phyloP scores from a whole-genome alignment of 2,329 filamentous ascomycete species.

The Malbranchea zuffiana region DNA sequence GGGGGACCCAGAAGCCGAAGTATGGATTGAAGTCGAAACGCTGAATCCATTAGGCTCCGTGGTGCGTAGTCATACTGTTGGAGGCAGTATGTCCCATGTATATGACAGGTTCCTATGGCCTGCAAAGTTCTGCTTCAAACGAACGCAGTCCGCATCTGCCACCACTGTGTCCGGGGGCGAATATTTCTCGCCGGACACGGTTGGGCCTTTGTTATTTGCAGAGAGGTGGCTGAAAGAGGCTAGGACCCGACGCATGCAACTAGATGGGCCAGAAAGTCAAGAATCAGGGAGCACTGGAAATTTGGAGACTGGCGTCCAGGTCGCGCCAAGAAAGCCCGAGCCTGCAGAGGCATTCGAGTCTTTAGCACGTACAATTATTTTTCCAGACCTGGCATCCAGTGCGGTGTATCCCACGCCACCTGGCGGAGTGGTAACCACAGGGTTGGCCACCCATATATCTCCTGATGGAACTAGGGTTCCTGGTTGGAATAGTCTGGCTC shows the following conservation, averaged over 20 bases:
- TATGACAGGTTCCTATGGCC: conserved; percentile 38
- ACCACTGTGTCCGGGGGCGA: conserved; percentile 16
- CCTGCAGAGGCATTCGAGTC: conserved; percentile 27
- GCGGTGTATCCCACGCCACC: conserved; percentile 46
- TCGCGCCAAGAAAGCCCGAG: conserved; percentile 19
- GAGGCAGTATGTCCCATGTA: conserved; percentile 22
- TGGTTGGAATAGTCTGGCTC: not conserved
- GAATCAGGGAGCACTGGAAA: conserved; percentile 13
- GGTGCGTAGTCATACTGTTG: conserved; percentile 14
- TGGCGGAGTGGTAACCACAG: conserved; percentile 16
- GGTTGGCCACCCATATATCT: not conserved
- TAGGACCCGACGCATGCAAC: conserved; percentile 17
- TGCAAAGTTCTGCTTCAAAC: conserved; percentile 33
- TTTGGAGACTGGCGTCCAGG: conserved; percentile 19
- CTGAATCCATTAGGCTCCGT: conserved; percentile 16
- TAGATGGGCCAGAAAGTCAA: conserved; percentile 7
- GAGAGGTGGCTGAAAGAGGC: conserved; percentile 30
- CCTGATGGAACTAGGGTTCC: conserved; percentile 2
- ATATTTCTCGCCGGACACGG: conserved; percentile 13
- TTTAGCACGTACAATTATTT: conserved; percentile 29
- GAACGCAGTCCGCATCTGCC: conserved; percentile 18
- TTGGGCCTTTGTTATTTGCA: conserved; percentile 35
- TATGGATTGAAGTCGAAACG: conserved; percentile 34
- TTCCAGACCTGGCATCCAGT: conserved; percentile 33
- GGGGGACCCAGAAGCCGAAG: conserved; percentile 23